Evolutionary conservation across 2,329 filamentous ascomycete species (phyloP).

Genomic region (Verticillium longisporum): DNA sequence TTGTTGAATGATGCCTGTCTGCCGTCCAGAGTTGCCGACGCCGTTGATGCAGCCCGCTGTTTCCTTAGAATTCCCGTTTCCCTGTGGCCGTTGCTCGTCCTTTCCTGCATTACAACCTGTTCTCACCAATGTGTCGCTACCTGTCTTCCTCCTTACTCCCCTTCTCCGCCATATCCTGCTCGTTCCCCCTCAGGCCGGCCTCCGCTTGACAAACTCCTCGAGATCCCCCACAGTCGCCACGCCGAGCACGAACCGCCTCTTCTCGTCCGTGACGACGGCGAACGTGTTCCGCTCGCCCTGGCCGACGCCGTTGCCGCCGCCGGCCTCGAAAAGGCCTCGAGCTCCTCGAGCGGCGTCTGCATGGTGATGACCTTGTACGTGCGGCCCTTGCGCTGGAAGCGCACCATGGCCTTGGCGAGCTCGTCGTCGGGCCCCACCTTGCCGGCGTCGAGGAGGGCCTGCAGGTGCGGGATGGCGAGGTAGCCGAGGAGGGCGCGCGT

Average conservation of each 20-base stretch:
- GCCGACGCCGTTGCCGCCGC: conserved; percentile 44
- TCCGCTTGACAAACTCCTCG: conserved; percentile 91
- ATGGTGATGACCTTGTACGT: conserved; percentile 89
- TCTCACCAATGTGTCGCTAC: not conserved
- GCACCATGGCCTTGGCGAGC: conserved; percentile 81
- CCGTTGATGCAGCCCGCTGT: conserved; percentile 10
- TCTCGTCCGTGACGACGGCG: conserved; percentile 88
- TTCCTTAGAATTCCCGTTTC: not conserved
- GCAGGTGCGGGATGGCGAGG: conserved; percentile 80
- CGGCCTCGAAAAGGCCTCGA: conserved; percentile 86
- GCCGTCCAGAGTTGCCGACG: conserved; percentile 5
- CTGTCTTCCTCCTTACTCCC: not conserved
- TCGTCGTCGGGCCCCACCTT: conserved; percentile 66
- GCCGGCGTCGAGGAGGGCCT: conserved; percentile 68
- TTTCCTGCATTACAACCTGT: not conserved
- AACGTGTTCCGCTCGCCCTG: conserved; percentile 63
- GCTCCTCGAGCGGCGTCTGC: conserved; percentile 84
- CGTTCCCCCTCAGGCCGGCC: conserved; percentile 52
- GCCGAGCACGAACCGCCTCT: conserved; percentile 83
- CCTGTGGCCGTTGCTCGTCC: not conserved
- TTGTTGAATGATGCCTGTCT: conserved; percentile 20
- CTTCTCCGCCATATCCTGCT: not conserved
- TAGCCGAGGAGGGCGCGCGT: conserved; percentile 88
- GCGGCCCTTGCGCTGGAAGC: conserved; percentile 70
- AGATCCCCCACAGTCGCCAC: conserved; percentile 84